Evolutionary conservation across 177 flowering plant species (phyloP), one percentile per base, ranked within the genome.

Genomic region (Vitis hybrid): DNA sequence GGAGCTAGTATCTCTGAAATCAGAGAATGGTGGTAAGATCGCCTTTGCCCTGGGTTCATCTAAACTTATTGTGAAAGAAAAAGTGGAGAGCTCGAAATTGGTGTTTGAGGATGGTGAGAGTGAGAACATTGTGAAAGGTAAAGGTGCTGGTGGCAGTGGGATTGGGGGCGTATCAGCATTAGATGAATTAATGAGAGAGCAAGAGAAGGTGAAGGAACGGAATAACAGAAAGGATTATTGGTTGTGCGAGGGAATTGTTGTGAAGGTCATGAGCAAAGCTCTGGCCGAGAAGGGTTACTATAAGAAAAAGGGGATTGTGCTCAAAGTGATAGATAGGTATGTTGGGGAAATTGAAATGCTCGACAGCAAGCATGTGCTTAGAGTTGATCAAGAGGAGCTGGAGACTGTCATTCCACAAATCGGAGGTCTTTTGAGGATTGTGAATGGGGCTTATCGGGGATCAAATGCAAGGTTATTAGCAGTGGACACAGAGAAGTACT

Each of bases 381-480:
- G 94, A 56, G 88, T 92, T 70, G 98, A 92, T 83, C 98, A 94
- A 70, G 90, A 80, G 31, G 98, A 94, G 84, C 88, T 94, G 3
- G 97, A 94, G 81, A 94, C 97, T 0, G 98, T 94, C 72, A 83
- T 94, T 78, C 98, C 97, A 0, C 97, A 92, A 51, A 89, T 92
- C 55, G 98, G 97, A 8, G 86, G 94, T 18, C 76, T 87, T 57
- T 92, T 94, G 49, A 86, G 72, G 82, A 87, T 92, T 15, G 98
- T 94, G 49, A 94, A 94, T 81, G 97, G 98, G 51, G 97, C 98
- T 7, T 94, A 94, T 70, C 86, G 92, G 15, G 98, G 97, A 51
- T 86, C 89, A n/a, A 84, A 69, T 77, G 98, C 92, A 0, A 88
- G 81, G 83, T 72, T 92, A 75, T 56, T 89, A 22, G 80, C 88